phyloP scores from a whole-genome alignment of 2,329 filamentous ascomycete species.

The Calonectria pseudoturangicola region DNA sequence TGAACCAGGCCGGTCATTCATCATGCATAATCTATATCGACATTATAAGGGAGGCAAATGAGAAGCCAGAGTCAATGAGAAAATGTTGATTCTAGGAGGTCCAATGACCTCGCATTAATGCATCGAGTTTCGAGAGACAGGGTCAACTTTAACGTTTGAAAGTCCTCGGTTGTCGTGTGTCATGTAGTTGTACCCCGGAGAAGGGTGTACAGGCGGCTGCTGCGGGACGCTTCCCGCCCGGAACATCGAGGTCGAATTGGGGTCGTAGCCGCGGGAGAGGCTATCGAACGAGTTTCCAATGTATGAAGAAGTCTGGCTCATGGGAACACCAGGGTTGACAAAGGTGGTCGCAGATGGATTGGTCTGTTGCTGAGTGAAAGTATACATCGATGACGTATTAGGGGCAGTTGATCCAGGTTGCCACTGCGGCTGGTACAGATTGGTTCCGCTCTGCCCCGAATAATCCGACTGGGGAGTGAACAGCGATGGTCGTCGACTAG shows the following conservation, averaged over 20 bases:
- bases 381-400: slow-evolving; percentile 65
- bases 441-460: slow-evolving; percentile 59
- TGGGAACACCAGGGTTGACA: slow-evolving; percentile 56
- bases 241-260: slow-evolving; percentile 58
- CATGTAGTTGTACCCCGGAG: slow-evolving; percentile 61
- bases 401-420: slow-evolving; percentile 65
- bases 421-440: slow-evolving; percentile 67
- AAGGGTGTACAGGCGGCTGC: slow-evolving; percentile 52
- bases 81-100: slow-evolving; percentile 27
- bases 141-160: slow-evolving; percentile 57
- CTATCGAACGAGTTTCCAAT: slow-evolving; percentile 60
- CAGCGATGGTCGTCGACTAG: slow-evolving; percentile 66
- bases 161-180: slow-evolving; percentile 59
- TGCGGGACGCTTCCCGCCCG: slow-evolving; percentile 57
- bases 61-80: slow-evolving; percentile 32
- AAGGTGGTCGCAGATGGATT: slow-evolving; percentile 57
- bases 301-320: slow-evolving; percentile 59
- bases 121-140: slow-evolving; percentile 54
- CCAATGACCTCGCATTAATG: slow-evolving; percentile 45
- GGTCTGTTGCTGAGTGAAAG: slow-evolving; percentile 65
- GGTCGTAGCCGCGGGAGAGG: slow-evolving; percentile 59
- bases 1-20: slow-evolving; percentile 52
- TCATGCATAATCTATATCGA: slow-evolving; percentile 50
- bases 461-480: slow-evolving; percentile 66
- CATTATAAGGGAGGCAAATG: slow-evolving; percentile 41